These are phyloP conservation scores for Rhizopogon vulgaris DNA, from an alignment of 768 basidiomycete genomes.

Conservation along the genomic window DNA sequence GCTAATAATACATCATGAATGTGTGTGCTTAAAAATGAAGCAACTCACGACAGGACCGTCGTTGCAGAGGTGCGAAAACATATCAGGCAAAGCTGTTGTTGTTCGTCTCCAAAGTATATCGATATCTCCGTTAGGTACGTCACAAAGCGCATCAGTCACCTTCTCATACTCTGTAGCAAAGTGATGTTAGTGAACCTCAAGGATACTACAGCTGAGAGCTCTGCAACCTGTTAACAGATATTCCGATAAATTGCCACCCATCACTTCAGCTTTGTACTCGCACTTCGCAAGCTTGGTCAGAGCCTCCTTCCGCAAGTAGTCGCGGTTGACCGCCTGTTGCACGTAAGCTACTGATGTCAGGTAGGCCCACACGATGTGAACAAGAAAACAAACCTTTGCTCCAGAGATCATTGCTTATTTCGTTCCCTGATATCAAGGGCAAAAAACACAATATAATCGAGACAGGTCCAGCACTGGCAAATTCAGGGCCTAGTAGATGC, in stretches of 20 bases:
- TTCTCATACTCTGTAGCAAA: slow-evolving; percentile 14
- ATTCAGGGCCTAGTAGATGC: slow-evolving; percentile 10
- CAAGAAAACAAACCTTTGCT: slow-evolving; percentile 10
- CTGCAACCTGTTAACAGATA: slow-evolving; percentile 11
- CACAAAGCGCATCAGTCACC: slow-evolving; percentile 13
- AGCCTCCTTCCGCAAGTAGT: slow-evolving; percentile 17
- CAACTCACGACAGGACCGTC: slow-evolving; percentile 14
- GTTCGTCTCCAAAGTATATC: slow-evolving; percentile 10
- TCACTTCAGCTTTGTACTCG: slow-evolving; percentile 15
- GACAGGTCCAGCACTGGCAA: slow-evolving; percentile 14
- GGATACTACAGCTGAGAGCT: background rate
- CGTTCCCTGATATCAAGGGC: slow-evolving; percentile 1
- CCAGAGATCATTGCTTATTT: slow-evolving; percentile 12
- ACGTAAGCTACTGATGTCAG: slow-evolving; percentile 13
- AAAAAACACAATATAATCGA: slow-evolving; percentile 17
- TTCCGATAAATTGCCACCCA: slow-evolving; percentile 13
- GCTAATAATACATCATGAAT: slow-evolving; percentile 3
- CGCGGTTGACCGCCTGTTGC: slow-evolving; percentile 8
- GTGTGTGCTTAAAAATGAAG: background rate
- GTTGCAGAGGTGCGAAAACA: slow-evolving; percentile 8
- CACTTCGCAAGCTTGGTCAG: slow-evolving; percentile 6
- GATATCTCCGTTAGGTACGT: slow-evolving; percentile 5
- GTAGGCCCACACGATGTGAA: background rate
- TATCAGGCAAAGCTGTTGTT: background rate
- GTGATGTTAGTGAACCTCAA: background rate